These are phyloP conservation scores for Thozetella sp. DNA, from an alignment of 495 filamentous ascomycete species.

Conservation along the genomic window DNA sequence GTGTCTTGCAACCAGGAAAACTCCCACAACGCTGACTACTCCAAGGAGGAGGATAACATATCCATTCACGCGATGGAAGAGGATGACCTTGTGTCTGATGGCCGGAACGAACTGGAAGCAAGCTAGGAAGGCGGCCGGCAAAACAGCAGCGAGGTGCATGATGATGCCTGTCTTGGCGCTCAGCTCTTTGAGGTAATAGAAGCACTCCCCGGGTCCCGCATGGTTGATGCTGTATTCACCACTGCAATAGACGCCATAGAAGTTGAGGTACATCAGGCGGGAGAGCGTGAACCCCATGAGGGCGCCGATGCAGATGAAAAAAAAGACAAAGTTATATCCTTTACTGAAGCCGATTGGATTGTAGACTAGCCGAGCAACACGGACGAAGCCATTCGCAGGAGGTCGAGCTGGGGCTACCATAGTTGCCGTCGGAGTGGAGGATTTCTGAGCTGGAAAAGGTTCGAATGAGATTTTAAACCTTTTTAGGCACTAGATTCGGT, in stretches of 20 bases:
- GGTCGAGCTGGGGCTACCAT: not conserved
- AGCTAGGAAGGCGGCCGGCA: slow-evolving; percentile 50
- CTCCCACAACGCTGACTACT: slow-evolving; percentile 37
- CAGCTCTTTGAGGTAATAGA: slow-evolving; percentile 31
- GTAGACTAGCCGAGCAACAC: slow-evolving; percentile 17
- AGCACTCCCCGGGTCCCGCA: slow-evolving; percentile 43
- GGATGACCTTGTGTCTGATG: slow-evolving; percentile 44
- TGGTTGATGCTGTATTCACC: slow-evolving; percentile 10
- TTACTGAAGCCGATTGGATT: slow-evolving; percentile 17
- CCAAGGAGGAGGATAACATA: slow-evolving; percentile 48
- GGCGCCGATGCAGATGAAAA: slow-evolving; percentile 16
- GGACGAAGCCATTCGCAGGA: not conserved
- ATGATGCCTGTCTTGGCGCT: slow-evolving; percentile 44
- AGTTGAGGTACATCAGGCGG: slow-evolving; percentile 35
- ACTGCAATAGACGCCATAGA: slow-evolving; percentile 22
- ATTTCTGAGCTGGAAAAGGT: too few species aligned
- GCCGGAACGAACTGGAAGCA: slow-evolving; percentile 54
- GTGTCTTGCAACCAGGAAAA: slow-evolving; percentile 40
- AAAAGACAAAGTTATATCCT: not conserved
- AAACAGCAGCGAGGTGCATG: slow-evolving; percentile 45
- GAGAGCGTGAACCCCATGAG: slow-evolving; percentile 35
- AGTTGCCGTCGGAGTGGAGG: not conserved
- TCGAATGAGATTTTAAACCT: too few species aligned
- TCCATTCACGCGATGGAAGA: slow-evolving; percentile 57
- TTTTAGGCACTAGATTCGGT: too few species aligned